Percentiles rank a stretch among this genome's conserved stretches.
These are phyloP conservation scores for Sabuloglossum arenarium DNA, from an alignment of 495 filamentous ascomycete species.

Conservation along the genomic window DNA sequence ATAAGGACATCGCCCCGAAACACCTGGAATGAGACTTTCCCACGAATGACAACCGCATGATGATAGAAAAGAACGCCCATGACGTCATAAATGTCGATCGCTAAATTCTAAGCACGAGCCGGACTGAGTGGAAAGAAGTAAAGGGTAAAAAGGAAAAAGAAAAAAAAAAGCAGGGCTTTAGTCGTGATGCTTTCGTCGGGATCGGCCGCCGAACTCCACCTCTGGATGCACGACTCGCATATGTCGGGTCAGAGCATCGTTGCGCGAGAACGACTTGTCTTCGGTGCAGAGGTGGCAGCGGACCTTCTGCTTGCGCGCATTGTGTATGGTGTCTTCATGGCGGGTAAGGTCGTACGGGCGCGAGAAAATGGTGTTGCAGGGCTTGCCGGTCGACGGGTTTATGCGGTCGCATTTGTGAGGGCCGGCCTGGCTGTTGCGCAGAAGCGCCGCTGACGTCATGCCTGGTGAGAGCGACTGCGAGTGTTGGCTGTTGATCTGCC, in stretches of 20 bases:
- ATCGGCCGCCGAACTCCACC: conserved; percentile 56
- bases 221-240: conserved; percentile 83
- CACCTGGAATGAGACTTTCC: not conserved
- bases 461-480: not conserved
- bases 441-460: conserved; percentile 29
- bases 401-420: conserved; percentile 80
- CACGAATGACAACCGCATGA: not conserved
- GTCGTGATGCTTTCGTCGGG: conserved; percentile 9
- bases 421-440: conserved; percentile 63
- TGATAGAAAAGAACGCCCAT: not conserved
- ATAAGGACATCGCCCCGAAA: too few relatives aligned
- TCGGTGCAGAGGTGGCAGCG: conserved; percentile 88
- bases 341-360: conserved; percentile 94
- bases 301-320: conserved; percentile 85
- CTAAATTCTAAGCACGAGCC: too few relatives aligned
- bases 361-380: conserved; percentile 90
- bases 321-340: conserved; percentile 96
- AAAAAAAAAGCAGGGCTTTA: not conserved
- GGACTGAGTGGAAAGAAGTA: not conserved
- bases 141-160: not conserved
- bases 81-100: not conserved
- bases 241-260: conserved; percentile 80
- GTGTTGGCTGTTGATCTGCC: conserved; percentile 25
- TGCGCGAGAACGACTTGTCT: conserved; percentile 88
- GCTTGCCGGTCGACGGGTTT: conserved; percentile 90